Evolutionary conservation across 805 yeast species (phyloP).

Genomic region (Myxozyma sirexii): DNA sequence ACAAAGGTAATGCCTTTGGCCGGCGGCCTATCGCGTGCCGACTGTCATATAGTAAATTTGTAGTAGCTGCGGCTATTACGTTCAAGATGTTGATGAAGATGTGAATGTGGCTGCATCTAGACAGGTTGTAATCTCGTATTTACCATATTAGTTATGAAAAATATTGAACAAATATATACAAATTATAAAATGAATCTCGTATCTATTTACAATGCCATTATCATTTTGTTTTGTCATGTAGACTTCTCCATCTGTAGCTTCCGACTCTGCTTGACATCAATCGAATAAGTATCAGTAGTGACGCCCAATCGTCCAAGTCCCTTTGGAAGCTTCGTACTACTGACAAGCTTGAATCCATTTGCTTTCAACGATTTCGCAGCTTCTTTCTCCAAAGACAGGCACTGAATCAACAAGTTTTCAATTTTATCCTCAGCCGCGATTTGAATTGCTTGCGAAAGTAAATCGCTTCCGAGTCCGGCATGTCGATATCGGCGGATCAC

Average conservation of each 20-base stretch:
- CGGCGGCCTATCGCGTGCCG: no score
- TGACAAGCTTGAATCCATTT: slow-evolving; percentile 15
- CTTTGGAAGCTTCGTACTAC: slow-evolving; percentile 18
- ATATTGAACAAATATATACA: no score
- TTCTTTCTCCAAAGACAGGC: slow-evolving; percentile 24
- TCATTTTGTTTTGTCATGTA: no score
- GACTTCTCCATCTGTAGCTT: not conserved
- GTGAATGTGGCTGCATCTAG: no score
- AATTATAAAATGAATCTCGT: no score
- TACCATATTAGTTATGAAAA: no score
- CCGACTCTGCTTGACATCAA: slow-evolving; percentile 11
- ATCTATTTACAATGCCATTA: no score
- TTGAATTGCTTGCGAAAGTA: slow-evolving; percentile 19
- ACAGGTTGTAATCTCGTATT: no score
- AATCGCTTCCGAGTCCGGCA: slow-evolving; percentile 36
- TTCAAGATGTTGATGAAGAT: no score
- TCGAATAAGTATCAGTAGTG: slow-evolving; percentile 25
- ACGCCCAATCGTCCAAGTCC: slow-evolving; percentile 27
- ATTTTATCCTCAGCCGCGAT: slow-evolving; percentile 19
- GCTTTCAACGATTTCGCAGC: slow-evolving; percentile 16
- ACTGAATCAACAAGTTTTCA: slow-evolving; percentile 18
- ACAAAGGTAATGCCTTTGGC: no score
- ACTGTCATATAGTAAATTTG: no score
- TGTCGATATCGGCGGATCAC: slow-evolving; percentile 32
- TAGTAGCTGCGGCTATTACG: no score